phyloP scores from a whole-genome alignment of 495 filamentous ascomycete genomes.

The Hypoxylon lienhwacheense region DNA sequence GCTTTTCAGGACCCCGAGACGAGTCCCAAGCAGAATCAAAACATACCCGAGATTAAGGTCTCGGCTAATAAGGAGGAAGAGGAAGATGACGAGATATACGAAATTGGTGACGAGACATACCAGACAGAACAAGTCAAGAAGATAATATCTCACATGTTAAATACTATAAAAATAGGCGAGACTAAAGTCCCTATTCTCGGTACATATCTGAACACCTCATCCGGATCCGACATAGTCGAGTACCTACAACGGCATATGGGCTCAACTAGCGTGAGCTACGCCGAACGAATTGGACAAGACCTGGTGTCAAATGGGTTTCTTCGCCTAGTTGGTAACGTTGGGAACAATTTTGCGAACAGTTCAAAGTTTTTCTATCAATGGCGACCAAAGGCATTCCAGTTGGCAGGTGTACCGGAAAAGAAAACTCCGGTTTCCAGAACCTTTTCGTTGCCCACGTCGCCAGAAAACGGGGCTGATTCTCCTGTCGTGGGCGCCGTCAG shows the following conservation, averaged over 20 bases:
- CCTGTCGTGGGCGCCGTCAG: slow-evolving; percentile 75
- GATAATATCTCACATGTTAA: slow-evolving; percentile 82
- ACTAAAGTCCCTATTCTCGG: slow-evolving; percentile 93
- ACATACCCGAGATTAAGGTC: slow-evolving; percentile 62
- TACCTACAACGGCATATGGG: slow-evolving; percentile 89
- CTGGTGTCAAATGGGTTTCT: slow-evolving; percentile 84
- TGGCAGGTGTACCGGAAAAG: slow-evolving; percentile 84
- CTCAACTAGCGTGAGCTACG: slow-evolving; percentile 79
- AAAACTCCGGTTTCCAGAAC: slow-evolving; percentile 71
- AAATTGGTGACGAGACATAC: slow-evolving; percentile 88
- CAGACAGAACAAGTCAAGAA: slow-evolving; percentile 84
- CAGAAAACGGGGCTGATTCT: slow-evolving; percentile 62
- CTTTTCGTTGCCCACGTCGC: slow-evolving; percentile 59
- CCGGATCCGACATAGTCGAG: slow-evolving; percentile 89
- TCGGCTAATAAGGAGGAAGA: slow-evolving; percentile 47
- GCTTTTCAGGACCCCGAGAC: slow-evolving; percentile 82
- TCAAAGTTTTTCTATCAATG: slow-evolving; percentile 97
- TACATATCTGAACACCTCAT: slow-evolving; percentile 88
- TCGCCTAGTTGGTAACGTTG: slow-evolving; percentile 88
- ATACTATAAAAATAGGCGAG: slow-evolving; percentile 82
- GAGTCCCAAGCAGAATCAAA: slow-evolving; percentile 51
- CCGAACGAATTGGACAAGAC: slow-evolving; percentile 92
- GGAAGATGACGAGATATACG: slow-evolving; percentile 74
- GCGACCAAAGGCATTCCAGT: slow-evolving; percentile 86
- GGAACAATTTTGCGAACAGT: slow-evolving; percentile 94